phyloP scores from a whole-genome alignment of 257 asterid species.

The Solanum medicagineum region DNA sequence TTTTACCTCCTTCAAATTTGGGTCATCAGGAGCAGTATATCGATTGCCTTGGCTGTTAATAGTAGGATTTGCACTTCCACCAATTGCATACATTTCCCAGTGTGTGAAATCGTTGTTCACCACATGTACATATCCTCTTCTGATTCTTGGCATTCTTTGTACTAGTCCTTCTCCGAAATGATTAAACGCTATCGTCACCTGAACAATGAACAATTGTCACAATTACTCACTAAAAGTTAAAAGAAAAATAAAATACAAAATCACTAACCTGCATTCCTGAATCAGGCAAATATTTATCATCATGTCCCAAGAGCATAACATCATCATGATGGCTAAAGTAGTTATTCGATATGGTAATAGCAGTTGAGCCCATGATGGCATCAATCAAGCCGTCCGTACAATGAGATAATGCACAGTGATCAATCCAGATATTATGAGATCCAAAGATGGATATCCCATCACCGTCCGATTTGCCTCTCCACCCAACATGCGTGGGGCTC shows the following conservation, averaged over 20 bases:
- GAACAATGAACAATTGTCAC: neutral
- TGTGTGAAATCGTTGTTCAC: slow-evolving; percentile 7
- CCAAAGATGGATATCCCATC: slow-evolving; percentile 12
- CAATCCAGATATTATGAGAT: slow-evolving; percentile 7
- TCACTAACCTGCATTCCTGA: slow-evolving; percentile 3
- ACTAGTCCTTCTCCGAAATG: slow-evolving; percentile 7
- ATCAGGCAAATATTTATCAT: slow-evolving; percentile 2
- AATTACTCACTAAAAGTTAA: neutral
- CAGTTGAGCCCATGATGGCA: slow-evolving; percentile 12
- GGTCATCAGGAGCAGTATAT: slow-evolving; percentile 4
- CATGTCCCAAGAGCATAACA: slow-evolving; percentile 14
- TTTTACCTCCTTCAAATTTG: slow-evolving; percentile 3
- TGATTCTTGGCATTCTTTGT: slow-evolving; percentile 8
- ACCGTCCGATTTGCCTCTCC: slow-evolving; percentile 11
- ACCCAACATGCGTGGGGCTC: slow-evolving; percentile 9
- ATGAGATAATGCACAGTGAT: slow-evolving; percentile 7
- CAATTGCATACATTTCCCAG: slow-evolving; percentile 12
- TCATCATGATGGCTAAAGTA: slow-evolving; percentile 8
- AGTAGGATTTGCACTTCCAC: slow-evolving; percentile 7
- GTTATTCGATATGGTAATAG: slow-evolving; percentile 9
- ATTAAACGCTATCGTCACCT: slow-evolving; percentile 11
- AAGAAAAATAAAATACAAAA: neutral
- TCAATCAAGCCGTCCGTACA: slow-evolving; percentile 14
- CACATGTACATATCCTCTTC: slow-evolving; percentile 10
- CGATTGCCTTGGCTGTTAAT: slow-evolving; percentile 12